Conservation (phyloP, 768 basidiomycete species). For the Lactifluus piperatus region DNA sequence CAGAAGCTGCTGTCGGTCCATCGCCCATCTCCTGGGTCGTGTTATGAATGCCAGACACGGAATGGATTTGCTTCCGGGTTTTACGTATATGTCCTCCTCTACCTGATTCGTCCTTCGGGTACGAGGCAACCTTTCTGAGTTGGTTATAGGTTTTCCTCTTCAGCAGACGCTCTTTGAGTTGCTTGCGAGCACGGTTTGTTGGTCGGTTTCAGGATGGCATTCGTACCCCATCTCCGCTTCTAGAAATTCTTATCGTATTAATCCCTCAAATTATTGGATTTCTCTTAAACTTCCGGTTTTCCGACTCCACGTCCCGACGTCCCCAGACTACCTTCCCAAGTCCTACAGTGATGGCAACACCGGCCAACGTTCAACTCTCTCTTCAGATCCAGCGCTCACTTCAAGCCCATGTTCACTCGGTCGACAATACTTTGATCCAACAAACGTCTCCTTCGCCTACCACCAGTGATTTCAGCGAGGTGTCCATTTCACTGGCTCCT, state of each 20-base stretch:
- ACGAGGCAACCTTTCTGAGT: neutral
- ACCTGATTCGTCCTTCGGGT: neutral
- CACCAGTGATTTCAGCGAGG: constrained; percentile 17
- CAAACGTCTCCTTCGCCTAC: constrained; percentile 18
- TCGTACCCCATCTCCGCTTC: constrained; percentile 12
- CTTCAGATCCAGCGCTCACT: constrained; percentile 8
- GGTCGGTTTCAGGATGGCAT: constrained; percentile 17
- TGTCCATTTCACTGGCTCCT: constrained; percentile 4
- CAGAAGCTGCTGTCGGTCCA: neutral
- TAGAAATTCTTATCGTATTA: constrained; percentile 4
- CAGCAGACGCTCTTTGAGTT: neutral
- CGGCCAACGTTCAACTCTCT: constrained; percentile 6
- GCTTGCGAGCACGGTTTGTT: constrained; percentile 11
- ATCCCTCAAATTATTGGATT: neutral
- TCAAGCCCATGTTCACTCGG: constrained; percentile 2
- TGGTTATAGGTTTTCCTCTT: constrained; percentile 7
- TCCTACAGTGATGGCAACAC: constrained; percentile 1
- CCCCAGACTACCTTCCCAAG: neutral
- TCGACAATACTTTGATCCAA: neutral
- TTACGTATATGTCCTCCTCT: constrained; percentile 7
- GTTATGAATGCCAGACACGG: constrained; percentile 10
- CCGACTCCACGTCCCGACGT: neutral
- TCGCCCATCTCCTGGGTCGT: constrained; percentile 9
- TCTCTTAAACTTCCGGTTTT: constrained; percentile 8
- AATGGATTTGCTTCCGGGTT: constrained; percentile 12